Conservation (phyloP, 495 filamentous ascomycete species). For the Entonaema liquescens region DNA sequence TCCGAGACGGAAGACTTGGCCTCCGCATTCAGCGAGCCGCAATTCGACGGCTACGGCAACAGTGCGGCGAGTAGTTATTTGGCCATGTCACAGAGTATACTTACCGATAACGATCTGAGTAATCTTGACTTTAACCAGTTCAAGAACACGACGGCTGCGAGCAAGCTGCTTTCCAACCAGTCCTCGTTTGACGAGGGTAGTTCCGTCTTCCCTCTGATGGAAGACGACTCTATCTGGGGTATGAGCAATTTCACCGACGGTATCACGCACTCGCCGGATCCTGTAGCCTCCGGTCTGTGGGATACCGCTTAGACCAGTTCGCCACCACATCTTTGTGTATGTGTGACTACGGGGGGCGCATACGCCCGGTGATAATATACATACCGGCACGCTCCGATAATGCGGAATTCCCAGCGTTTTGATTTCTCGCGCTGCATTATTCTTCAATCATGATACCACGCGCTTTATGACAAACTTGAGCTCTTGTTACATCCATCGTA, state of each 20-base stretch:
- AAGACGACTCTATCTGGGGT: constrained; percentile 43
- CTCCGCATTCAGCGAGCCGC: constrained; percentile 64
- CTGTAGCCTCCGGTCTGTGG: constrained; percentile 43
- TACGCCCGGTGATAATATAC: neutral
- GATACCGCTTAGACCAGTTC: constrained; percentile 27
- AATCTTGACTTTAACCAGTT: constrained; percentile 70
- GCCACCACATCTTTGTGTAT: neutral
- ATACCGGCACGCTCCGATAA: constrained; percentile 7
- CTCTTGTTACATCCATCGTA: constrained; percentile 36
- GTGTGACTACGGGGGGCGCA: constrained; percentile 3
- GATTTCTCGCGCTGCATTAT: constrained; percentile 33
- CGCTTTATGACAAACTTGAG: constrained; percentile 35
- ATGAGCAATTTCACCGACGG: constrained; percentile 48
- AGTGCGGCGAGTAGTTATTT: constrained; percentile 57
- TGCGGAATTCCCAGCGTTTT: constrained; percentile 27
- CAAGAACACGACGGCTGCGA: constrained; percentile 55
- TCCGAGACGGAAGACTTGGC: constrained; percentile 76
- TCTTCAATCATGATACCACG: constrained; percentile 40
- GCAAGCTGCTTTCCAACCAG: constrained; percentile 52
- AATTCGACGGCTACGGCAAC: constrained; percentile 58
- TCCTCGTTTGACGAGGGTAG: constrained; percentile 49
- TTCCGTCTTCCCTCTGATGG: constrained; percentile 43
- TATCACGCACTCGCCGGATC: constrained; percentile 47
- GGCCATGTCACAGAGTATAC: constrained; percentile 59
- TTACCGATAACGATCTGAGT: constrained; percentile 64